Percentiles rank a stretch among this genome's conserved stretches.
Conservation (phyloP, 2,329 filamentous ascomycete genomes). For the Ophidiomyces ophidiicola region DNA sequence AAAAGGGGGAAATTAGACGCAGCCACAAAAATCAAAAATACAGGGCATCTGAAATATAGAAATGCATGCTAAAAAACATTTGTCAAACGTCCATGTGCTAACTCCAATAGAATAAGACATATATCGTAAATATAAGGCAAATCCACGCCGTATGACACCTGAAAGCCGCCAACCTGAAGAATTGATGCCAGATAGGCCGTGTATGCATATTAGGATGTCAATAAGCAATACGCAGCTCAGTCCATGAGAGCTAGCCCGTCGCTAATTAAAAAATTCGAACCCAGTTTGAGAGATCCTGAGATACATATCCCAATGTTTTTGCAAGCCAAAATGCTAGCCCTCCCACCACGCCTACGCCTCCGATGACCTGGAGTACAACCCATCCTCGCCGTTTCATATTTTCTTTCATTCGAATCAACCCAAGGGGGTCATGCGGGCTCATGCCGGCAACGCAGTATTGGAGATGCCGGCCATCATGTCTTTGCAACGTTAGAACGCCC, state of each 20-base stretch:
- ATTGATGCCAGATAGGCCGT: too few species aligned
- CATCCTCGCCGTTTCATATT: slow-evolving; percentile 53
- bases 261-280: slow-evolving; percentile 9
- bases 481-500: slow-evolving; percentile 18
- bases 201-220: too few species aligned
- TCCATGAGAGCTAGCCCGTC: not conserved
- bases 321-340: slow-evolving; percentile 55
- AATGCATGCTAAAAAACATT: too few species aligned
- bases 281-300: slow-evolving; percentile 24
- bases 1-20: too few species aligned
- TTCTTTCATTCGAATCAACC: slow-evolving; percentile 57
- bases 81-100: too few species aligned
- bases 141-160: too few species aligned
- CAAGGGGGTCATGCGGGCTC: slow-evolving; percentile 62
- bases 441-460: slow-evolving; percentile 27
- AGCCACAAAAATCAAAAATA: too few species aligned
- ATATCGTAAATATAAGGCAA: too few species aligned
- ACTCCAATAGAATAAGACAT: too few species aligned
- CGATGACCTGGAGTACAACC: slow-evolving; percentile 59
- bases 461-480: slow-evolving; percentile 20
- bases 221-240: not conserved
- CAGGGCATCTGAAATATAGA: too few species aligned
- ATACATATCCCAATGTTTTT: slow-evolving; percentile 30
- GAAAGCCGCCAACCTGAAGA: too few species aligned
- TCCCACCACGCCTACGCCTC: slow-evolving; percentile 61